Percentiles rank a stretch among this genome's conserved stretches.
Conservation (phyloP, 2,329 filamentous ascomycete species). For the Westerdykella aurantiaca region DNA sequence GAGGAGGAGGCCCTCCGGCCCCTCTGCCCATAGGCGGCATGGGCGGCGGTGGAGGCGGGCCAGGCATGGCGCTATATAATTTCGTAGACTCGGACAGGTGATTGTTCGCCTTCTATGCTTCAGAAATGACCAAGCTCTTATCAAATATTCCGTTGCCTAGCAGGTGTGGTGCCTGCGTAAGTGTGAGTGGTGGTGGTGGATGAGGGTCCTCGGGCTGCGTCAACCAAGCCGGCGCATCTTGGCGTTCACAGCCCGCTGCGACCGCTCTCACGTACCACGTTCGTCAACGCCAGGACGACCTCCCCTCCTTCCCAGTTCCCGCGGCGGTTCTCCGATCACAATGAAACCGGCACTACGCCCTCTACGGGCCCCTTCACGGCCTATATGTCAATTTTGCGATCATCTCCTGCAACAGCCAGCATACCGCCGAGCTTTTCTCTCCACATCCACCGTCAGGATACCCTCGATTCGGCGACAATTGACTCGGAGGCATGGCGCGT, state of each 20-base stretch:
- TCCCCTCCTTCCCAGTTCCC: neutral
- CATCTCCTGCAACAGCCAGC: conserved; percentile 26
- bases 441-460: conserved; percentile 18
- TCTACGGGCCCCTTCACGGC: conserved; percentile 24
- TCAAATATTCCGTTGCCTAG: too few relatives aligned
- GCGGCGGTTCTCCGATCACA: conserved; percentile 5
- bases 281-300: neutral
- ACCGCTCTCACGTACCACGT: too few relatives aligned
- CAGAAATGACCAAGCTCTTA: too few relatives aligned
- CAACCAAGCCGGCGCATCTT: too few relatives aligned
- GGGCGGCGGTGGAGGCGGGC: conserved; percentile 32
- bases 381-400: conserved; percentile 32
- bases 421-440: conserved; percentile 24
- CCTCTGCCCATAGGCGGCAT: conserved; percentile 36
- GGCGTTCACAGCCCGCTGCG: too few relatives aligned
- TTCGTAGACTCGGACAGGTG: neutral
- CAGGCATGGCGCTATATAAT: conserved; percentile 23
- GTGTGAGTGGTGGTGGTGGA: neutral
- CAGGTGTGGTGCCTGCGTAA: too few relatives aligned
- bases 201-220: neutral
- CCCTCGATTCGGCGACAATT: conserved; percentile 22
- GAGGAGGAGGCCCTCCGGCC: conserved; percentile 33
- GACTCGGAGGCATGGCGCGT: conserved; percentile 12
- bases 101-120: too few relatives aligned
- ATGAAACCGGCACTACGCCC: conserved; percentile 28